Base-by-base conservation (phyloP, 2,329 filamentous ascomycete species). In the Penicillium crustosum region DNA sequence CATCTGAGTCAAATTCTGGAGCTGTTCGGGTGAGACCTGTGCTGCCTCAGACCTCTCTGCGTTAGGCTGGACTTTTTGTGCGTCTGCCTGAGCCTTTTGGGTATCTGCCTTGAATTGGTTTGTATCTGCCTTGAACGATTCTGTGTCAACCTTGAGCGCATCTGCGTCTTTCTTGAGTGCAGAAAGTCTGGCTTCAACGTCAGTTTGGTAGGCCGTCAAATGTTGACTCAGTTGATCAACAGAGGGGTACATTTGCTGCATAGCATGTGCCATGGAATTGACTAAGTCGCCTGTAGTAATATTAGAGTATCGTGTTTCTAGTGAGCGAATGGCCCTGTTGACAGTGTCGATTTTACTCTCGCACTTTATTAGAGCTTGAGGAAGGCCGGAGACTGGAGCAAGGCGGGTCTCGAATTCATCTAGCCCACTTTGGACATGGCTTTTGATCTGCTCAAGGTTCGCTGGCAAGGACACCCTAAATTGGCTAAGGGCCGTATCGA, bases 221-320 rank as follows among this genome's bases (percentile, higher is more conserved):
- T 36, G 42, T 38, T 53, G 49, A 8, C 31, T 33, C 1, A 57
- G 42, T 15, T 48, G 21, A 8, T 44, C n/a, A 66, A 52, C 19
- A 45, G 47, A 67, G 1, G 75, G 75, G 38, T 74, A 75, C 65
- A 74, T 68, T 50, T 74, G 68, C 35, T 70, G 68, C 61, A 77
- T 70, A 3, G 67, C 66, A 21, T 53, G 61, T 23, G 74, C 50
- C 64, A 77, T 75, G 15, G 69, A 62, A n/a, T 66, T 68, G 2
- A 72, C 70, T 19, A 79, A 50, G 3, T 70, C 63, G 12, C 73
- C 72, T 0, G 76, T 77, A 19, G 68, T 68, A 8, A 86, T 68
- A 61, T 82, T 83, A 55, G 78, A 79, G 58, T 78, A 84, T 59
- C 81, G 82, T 0, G 59, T 55, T 63, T 82, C 78, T 8, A 86